Evolutionary conservation across 345 rosid species (phyloP).

Genomic region (Eucalyptus camaldulensis): DNA sequence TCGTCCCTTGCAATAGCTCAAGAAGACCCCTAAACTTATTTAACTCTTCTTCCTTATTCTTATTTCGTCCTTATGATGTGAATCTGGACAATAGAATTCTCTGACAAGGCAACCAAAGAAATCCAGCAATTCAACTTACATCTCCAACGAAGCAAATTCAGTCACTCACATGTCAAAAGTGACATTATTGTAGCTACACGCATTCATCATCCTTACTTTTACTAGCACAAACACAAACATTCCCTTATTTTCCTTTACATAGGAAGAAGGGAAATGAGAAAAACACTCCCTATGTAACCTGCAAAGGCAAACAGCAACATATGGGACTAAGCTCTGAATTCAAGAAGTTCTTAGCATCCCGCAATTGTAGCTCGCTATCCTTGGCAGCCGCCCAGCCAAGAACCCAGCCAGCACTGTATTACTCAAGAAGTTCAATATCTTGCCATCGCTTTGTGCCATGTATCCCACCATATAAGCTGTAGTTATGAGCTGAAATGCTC

Average conservation of each 20-base stretch:
- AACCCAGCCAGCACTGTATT: too few relatives aligned
- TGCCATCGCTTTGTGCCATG: not conserved
- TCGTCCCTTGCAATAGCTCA: too few relatives aligned
- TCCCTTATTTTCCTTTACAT: not conserved
- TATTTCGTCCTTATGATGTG: not conserved
- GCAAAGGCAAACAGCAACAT: not conserved
- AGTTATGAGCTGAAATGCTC: conserved; percentile 21
- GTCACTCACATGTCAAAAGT: not conserved
- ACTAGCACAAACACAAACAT: not conserved
- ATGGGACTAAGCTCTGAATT: too few relatives aligned
- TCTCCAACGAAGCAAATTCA: not conserved
- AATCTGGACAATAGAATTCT: not conserved
- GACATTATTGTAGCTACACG: not conserved
- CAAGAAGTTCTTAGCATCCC: too few relatives aligned
- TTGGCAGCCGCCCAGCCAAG: too few relatives aligned
- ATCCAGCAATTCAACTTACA: not conserved
- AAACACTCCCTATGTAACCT: not conserved
- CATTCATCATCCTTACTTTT: not conserved
- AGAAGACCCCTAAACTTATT: not conserved
- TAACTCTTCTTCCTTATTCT: not conserved
- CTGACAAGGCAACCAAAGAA: not conserved
- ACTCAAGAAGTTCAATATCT: too few relatives aligned
- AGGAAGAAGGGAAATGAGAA: not conserved
- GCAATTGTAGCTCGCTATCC: too few relatives aligned
- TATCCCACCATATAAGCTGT: conserved; percentile 18